Conservation (phyloP, 2,329 filamentous ascomycete species). For the Torrubiellomyces zombiae region DNA sequence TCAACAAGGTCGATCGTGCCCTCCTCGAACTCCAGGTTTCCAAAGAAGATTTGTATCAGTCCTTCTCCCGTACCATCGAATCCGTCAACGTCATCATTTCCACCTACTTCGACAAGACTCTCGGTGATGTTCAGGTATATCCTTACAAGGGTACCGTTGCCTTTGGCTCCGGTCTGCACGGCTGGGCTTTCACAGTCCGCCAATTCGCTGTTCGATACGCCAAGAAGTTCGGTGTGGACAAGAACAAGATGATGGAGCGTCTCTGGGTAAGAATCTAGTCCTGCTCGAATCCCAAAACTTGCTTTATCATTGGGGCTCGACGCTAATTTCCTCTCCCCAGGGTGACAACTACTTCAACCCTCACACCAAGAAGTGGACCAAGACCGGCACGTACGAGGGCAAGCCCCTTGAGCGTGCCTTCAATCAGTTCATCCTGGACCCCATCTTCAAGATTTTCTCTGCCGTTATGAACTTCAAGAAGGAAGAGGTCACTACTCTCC, state of each 20-base stretch:
- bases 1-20: slow-evolving; percentile 99
- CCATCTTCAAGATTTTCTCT: slow-evolving; percentile 98
- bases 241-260: slow-evolving; percentile 99
- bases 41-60: slow-evolving; percentile 99
- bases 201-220: slow-evolving; percentile 93
- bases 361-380: slow-evolving; percentile 99
- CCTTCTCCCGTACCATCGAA: slow-evolving; percentile 98
- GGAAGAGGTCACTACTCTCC: slow-evolving; percentile 68
- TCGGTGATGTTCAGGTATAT: slow-evolving; percentile 98
- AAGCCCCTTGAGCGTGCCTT: slow-evolving; percentile 93
- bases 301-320: too few relatives aligned
- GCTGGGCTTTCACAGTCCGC: slow-evolving; percentile 98
- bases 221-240: slow-evolving; percentile 99
- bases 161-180: slow-evolving; percentile 98
- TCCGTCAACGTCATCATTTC: slow-evolving; percentile 99
- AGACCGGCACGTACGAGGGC: slow-evolving; percentile 64
- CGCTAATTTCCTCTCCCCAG: slow-evolving; percentile 15
- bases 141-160: slow-evolving; percentile 94
- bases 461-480: slow-evolving; percentile 98
- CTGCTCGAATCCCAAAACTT: background rate
- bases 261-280: slow-evolving; percentile 58
- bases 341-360: slow-evolving; percentile 99
- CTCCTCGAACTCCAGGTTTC: slow-evolving; percentile 96
- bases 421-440: slow-evolving; percentile 98
- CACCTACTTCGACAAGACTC: slow-evolving; percentile 92